Conservation (phyloP, 495 filamentous ascomycete genomes). For the Xanthoparmelia taractica region DNA sequence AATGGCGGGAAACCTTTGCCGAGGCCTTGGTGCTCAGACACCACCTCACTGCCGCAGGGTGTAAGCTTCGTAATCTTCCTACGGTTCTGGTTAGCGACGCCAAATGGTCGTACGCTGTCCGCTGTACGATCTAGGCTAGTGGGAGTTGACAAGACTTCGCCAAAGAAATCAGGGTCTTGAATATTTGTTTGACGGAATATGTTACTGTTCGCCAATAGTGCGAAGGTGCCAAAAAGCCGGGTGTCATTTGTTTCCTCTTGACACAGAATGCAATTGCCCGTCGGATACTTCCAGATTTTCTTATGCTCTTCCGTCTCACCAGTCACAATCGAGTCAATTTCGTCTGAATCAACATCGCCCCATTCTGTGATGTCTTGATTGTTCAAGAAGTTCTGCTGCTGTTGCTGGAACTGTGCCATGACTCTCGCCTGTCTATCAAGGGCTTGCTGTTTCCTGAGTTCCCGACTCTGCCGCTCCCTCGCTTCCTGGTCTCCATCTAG, state of each 20-base stretch:
- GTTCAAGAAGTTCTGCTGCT: slow-evolving; percentile 88
- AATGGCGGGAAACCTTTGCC: slow-evolving; percentile 78
- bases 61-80: slow-evolving; percentile 66
- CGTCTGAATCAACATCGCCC: slow-evolving; percentile 67
- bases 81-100: slow-evolving; percentile 79
- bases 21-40: slow-evolving; percentile 68
- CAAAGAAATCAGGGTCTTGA: slow-evolving; percentile 71
- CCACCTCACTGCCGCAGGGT: slow-evolving; percentile 58
- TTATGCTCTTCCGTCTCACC: slow-evolving; percentile 51
- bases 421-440: slow-evolving; percentile 81
- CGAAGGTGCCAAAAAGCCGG: slow-evolving; percentile 85
- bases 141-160: slow-evolving; percentile 68
- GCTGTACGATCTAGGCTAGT: slow-evolving; percentile 74
- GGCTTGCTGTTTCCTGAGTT: slow-evolving; percentile 84
- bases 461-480: slow-evolving; percentile 47
- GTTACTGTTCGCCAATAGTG: slow-evolving; percentile 75
- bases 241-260: slow-evolving; percentile 92
- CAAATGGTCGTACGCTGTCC: slow-evolving; percentile 76
- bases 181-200: slow-evolving; percentile 82
- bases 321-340: slow-evolving; percentile 51
- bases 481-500: slow-evolving; percentile 32
- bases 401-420: slow-evolving; percentile 95
- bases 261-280: slow-evolving; percentile 88
- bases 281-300: slow-evolving; percentile 87
- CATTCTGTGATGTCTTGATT: slow-evolving; percentile 79